Conservation (phyloP, 192 early-diverging fungal species). For the Coemansia aciculifera region DNA sequence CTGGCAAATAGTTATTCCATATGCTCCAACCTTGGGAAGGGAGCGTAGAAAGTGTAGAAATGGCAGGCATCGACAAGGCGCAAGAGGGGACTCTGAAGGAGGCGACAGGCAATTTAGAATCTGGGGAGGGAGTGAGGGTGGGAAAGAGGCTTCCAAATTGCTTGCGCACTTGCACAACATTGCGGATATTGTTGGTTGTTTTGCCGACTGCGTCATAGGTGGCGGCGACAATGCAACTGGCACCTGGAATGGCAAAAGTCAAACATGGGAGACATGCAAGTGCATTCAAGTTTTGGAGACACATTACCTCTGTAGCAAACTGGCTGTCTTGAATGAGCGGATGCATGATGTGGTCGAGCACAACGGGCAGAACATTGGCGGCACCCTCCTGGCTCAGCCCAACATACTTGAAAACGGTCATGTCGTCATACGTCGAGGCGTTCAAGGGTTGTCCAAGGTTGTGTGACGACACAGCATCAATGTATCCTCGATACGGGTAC, state of each 20-base stretch:
- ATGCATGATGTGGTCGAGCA: constrained; percentile 78
- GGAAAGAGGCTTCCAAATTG: constrained; percentile 1
- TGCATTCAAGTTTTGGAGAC: background rate
- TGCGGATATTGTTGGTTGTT: background rate
- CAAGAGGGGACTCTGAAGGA: constrained; percentile 5
- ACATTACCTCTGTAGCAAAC: constrained; percentile 75
- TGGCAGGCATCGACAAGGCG: background rate
- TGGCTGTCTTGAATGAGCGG: constrained; percentile 72
- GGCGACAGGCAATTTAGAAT: constrained; percentile 1
- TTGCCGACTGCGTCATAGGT: background rate
- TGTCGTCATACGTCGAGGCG: constrained; percentile 60
- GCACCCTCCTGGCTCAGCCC: constrained; percentile 71
- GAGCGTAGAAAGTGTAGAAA: constrained; percentile 8
- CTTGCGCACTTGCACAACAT: background rate
- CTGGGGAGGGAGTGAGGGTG: background rate
- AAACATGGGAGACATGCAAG: constrained; percentile 5
- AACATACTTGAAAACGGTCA: constrained; percentile 72
- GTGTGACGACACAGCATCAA: constrained; percentile 72
- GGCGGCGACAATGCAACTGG: constrained; percentile 1
- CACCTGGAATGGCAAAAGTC: constrained; percentile 1
- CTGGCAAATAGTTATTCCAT: background rate
- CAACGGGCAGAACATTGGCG: constrained; percentile 72
- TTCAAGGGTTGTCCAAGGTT: constrained; percentile 77
- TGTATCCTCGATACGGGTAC: constrained; percentile 69
- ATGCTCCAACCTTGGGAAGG: background rate